These are phyloP conservation scores for Colletotrichum musicola DNA, from an alignment of 2,329 filamentous ascomycete species.

Conservation along the genomic window DNA sequence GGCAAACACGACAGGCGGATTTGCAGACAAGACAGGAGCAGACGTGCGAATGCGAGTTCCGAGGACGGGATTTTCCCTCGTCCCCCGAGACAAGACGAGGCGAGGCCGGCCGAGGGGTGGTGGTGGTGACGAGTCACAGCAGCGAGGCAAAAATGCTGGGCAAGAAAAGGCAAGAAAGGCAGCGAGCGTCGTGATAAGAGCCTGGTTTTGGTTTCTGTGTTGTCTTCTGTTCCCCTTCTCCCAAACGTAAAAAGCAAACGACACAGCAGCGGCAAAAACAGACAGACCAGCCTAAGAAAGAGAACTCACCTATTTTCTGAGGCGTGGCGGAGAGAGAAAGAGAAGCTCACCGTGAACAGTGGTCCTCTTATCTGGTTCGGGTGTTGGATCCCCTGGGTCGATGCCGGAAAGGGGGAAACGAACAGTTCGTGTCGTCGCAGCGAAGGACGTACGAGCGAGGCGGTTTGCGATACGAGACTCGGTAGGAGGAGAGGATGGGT, in stretches of 20 bases:
- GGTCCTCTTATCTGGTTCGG: slow-evolving; percentile 20
- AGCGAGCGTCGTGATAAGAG: slow-evolving; percentile 6
- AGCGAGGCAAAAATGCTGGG: slow-evolving; percentile 26
- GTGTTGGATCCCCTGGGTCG: not conserved
- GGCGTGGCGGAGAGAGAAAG: not conserved
- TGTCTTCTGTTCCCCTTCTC: slow-evolving; percentile 12
- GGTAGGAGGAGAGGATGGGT: not conserved
- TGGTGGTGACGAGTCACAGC: slow-evolving; percentile 27
- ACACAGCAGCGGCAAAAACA: slow-evolving; percentile 4
- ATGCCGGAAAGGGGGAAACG: not conserved
- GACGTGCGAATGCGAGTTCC: not conserved
- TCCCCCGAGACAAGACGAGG: slow-evolving; percentile 8
- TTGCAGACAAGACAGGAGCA: not conserved
- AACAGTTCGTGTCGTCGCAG: slow-evolving; percentile 16
- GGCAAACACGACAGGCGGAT: slow-evolving; percentile 27
- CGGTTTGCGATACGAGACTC: slow-evolving; percentile 14
- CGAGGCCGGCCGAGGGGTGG: slow-evolving; percentile 8
- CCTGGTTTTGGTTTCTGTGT: slow-evolving; percentile 15
- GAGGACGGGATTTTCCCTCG: slow-evolving; percentile 2
- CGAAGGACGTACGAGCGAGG: slow-evolving; percentile 14
- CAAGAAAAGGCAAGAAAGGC: slow-evolving; percentile 24
- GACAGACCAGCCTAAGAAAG: slow-evolving; percentile 22
- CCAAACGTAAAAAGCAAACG: slow-evolving; percentile 14
- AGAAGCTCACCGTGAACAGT: slow-evolving; percentile 27
- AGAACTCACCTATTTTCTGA: slow-evolving; percentile 23